Evolutionary conservation across 345 rosid genomes (phyloP).

Genomic region (Trapa bicornis): DNA sequence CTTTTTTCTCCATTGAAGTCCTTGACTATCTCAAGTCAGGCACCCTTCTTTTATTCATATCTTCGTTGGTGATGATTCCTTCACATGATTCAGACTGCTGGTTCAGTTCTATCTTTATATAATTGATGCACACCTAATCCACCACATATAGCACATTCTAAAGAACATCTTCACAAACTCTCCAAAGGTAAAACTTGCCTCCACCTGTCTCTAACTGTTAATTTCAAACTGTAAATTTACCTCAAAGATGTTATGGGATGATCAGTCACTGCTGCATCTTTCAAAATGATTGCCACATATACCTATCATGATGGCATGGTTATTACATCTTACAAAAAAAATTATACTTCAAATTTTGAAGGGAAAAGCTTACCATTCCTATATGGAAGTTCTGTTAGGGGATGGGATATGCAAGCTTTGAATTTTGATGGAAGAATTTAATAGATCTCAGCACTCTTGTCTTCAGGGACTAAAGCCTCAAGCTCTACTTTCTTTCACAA

Average conservation of each 20-base stretch:
- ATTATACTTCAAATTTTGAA: conserved; percentile 14
- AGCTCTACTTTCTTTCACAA: conserved; percentile 53
- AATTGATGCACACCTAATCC: no score
- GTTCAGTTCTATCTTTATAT: not conserved
- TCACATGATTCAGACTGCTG: not conserved
- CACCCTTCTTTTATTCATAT: not conserved
- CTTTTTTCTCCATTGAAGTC: not conserved
- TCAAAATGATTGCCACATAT: not conserved
- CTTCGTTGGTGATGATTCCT: not conserved
- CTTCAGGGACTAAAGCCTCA: conserved; percentile 71
- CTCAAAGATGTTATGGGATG: no score
- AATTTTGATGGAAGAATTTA: conserved; percentile 86
- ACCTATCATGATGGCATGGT: not conserved
- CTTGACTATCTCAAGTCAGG: not conserved
- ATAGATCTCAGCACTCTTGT: conserved; percentile 81
- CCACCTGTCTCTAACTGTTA: no score
- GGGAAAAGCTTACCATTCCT: conserved; percentile 88
- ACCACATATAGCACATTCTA: conserved; percentile 54
- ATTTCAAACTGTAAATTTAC: no score
- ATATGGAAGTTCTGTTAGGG: conserved; percentile 92
- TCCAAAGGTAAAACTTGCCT: conserved; percentile 45
- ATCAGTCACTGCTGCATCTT: not conserved
- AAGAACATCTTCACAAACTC: conserved; percentile 75
- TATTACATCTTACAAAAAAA: not conserved
- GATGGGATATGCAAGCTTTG: conserved; percentile 87